A percentile compares a stretch with the other conserved stretches of the same genome.
phyloP scores from a whole-genome alignment of 2,329 filamentous ascomycete genomes.

The Cercospora zeae-maydis region DNA sequence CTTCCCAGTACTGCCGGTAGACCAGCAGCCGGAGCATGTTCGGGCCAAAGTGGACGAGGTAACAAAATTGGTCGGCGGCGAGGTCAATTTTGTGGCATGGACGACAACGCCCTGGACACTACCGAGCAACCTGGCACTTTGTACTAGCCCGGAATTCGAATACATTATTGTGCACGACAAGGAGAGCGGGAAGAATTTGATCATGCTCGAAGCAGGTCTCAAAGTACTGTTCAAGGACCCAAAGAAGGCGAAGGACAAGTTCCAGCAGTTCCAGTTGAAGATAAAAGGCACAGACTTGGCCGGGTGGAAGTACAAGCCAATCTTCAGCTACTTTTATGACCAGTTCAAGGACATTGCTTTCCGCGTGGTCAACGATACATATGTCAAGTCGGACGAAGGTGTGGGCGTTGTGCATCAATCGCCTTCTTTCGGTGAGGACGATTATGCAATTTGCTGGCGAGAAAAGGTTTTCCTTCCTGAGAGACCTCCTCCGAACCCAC shows the following conservation, averaged over 20 bases:
- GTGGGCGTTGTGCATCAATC: constrained; percentile 92
- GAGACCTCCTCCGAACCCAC: constrained; percentile 80
- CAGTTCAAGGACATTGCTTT: constrained; percentile 84
- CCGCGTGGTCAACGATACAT: constrained; percentile 74
- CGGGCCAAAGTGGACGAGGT: constrained; percentile 31
- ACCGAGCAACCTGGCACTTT: constrained; percentile 74
- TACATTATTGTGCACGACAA: constrained; percentile 85
- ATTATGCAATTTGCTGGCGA: constrained; percentile 79
- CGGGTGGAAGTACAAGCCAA: constrained; percentile 82
- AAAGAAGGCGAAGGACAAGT: constrained; percentile 94
- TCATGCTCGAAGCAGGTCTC: constrained; percentile 77
- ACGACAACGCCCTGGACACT: constrained; percentile 88
- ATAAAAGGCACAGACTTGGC: constrained; percentile 80
- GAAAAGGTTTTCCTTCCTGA: constrained; percentile 73
- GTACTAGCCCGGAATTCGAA: constrained; percentile 76
- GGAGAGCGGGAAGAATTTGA: constrained; percentile 75
- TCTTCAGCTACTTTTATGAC: constrained; percentile 86
- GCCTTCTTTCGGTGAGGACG: constrained; percentile 91
- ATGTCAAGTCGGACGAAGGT: constrained; percentile 86
- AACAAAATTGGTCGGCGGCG: constrained; percentile 46
- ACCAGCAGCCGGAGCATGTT: constrained; percentile 33
- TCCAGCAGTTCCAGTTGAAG: constrained; percentile 68
- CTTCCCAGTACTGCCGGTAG: constrained; percentile 65
- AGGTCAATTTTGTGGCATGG: constrained; percentile 74
- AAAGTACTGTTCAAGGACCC: constrained; percentile 86